Base-by-base conservation (phyloP, 176 grass and related monocot species). In the Neostapfia colusana region DNA sequence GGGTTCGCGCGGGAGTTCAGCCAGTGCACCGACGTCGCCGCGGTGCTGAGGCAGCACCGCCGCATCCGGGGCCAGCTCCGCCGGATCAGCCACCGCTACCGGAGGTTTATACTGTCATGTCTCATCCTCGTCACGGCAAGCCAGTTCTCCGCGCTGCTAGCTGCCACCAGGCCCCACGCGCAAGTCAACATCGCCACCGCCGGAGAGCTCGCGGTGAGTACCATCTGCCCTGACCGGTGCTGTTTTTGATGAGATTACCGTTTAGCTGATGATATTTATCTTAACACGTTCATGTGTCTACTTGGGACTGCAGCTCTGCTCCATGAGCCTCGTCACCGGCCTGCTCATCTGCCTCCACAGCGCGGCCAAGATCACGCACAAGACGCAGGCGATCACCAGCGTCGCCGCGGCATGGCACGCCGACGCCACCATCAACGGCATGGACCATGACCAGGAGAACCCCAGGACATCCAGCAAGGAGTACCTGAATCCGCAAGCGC, bases 331-430 rank as follows among this genome's bases (percentile, higher is more conserved):
- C 41, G 87, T 98, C 26, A 79, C 81, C 0, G 95, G 91, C 5
- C 58, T 98, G 65, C 87, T 98, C 18, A 63, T 94, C 61, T 98
- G 89, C 79, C 87, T 98, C 10, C 86, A 86, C 69, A 88, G 91
- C 67, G 87, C 95, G 25, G 95, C 95, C 14, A 92, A 91, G 84
- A 95, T 98, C 85, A 98, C 95, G 62, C 95, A 98, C 76, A 98
- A 90, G 80, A 90, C 91, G 50, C 91, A 98, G 74, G 53, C 91
- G 0, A 90, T 98, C 79, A 98, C 95, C 15, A 90, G 95, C 82
- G 70, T 92, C 18, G 91, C 95, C 8, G 87, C 89, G n/a, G 74
- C 80, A 3, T 98, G 95, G 95, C 95, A 98, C 44, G 91, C 83
- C 14, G 85, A 89, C 26, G 91, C 89, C 11, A 98, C 95, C 76